A percentile compares a stretch with the other conserved stretches of the same genome.
These are phyloP conservation scores for Raphanus sativus DNA, from an alignment of 345 rosid species.

Conservation along the genomic window DNA sequence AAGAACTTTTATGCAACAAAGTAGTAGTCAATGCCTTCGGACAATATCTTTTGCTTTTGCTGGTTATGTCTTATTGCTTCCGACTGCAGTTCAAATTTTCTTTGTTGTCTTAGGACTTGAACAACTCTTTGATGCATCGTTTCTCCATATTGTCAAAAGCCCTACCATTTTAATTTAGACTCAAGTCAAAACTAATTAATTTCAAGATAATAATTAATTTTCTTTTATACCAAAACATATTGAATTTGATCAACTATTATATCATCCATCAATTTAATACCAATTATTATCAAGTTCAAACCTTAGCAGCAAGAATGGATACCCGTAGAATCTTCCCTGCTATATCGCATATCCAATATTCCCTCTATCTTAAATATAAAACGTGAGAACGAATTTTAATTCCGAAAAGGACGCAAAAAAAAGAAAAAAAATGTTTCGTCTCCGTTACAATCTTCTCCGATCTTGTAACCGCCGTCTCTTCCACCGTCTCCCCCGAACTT, in stretches of 20 bases:
- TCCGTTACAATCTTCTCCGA: slow-evolving; percentile 47
- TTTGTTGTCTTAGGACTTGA: slow-evolving; percentile 19
- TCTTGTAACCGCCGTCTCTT: slow-evolving; percentile 39
- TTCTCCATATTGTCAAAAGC: background rate
- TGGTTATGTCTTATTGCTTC: slow-evolving; percentile 17
- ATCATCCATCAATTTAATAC: background rate
- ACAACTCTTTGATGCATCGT: slow-evolving; percentile 13
- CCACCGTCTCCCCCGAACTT: slow-evolving; percentile 43
- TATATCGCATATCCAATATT: slow-evolving; percentile 38
- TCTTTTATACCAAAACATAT: too few species aligned
- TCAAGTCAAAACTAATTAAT: background rate
- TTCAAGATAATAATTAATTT: background rate
- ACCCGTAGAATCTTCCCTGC: slow-evolving; percentile 25
- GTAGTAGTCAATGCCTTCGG: slow-evolving; percentile 21
- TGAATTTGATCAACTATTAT: background rate
- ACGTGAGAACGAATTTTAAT: background rate
- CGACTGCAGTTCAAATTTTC: background rate
- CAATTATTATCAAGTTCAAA: background rate
- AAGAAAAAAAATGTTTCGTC: slow-evolving; percentile 49
- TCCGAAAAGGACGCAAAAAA: slow-evolving; percentile 28
- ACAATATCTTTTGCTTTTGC: slow-evolving; percentile 29
- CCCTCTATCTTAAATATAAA: background rate
- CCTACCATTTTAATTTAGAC: background rate
- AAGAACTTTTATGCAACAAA: slow-evolving; percentile 28
- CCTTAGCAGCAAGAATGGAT: background rate